Evolutionary conservation across 495 filamentous ascomycete genomes (phyloP).

Genomic region (Xylaria bambusicola): DNA sequence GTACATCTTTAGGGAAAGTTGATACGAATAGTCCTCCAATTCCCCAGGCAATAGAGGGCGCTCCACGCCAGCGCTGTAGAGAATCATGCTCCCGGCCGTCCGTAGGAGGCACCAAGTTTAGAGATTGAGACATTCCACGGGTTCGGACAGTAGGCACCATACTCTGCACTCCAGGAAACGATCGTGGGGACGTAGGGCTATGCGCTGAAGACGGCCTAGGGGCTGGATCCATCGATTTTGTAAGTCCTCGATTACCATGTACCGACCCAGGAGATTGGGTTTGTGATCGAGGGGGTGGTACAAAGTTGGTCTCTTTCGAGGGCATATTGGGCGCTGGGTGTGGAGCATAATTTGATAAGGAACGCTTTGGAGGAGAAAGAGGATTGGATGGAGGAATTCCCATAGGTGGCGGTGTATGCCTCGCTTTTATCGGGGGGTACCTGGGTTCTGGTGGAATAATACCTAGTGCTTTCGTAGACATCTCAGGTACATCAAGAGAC

Average conservation of each 20-base stretch:
- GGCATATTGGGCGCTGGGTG: constrained; percentile 32
- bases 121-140: constrained; percentile 43
- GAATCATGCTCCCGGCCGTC: constrained; percentile 81
- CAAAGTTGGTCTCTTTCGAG: constrained; percentile 41
- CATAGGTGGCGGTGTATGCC: constrained; percentile 49
- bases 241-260: constrained; percentile 49
- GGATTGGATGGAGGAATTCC: constrained; percentile 33
- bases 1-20: constrained; percentile 86
- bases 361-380: constrained; percentile 57
- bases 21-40: constrained; percentile 81
- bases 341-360: constrained; percentile 48
- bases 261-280: constrained; percentile 79
- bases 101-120: constrained; percentile 58
- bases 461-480: constrained; percentile 18
- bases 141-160: constrained; percentile 23
- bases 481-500: constrained; percentile 28
- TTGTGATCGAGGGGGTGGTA: constrained; percentile 71
- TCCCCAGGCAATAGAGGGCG: constrained; percentile 83
- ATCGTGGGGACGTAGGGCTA: constrained; percentile 52
- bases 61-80: constrained; percentile 85
- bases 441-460: constrained; percentile 32
- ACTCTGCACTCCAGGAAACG: constrained; percentile 32
- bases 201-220: constrained; percentile 72
- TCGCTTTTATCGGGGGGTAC: constrained; percentile 33
- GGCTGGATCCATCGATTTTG: constrained; percentile 53